Evolutionary conservation across 2,329 filamentous ascomycete genomes (phyloP), one percentile per base, ranked within the genome.

Genomic region (Talaromyces albobiverticillius): DNA sequence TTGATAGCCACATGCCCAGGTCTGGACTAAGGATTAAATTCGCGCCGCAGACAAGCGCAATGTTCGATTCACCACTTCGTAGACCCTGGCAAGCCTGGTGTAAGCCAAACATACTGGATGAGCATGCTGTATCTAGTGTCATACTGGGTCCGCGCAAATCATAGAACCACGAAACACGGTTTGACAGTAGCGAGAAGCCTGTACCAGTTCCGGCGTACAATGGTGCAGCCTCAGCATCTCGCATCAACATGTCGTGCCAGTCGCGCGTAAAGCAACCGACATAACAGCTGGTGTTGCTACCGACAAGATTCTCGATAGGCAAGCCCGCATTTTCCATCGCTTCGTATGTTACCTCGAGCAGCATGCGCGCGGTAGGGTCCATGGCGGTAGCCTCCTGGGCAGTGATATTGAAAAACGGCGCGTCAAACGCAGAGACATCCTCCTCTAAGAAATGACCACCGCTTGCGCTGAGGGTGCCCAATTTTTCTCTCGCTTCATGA

Each of bases 1-100:
- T 57, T 62, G 63, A 23, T 18, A 14, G 62, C 59, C 36, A 58
- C 55, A 22, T 55, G 11, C 26, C 40, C 36, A 65, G 62, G 3
- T 54, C 58, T 0, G 70, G 72, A 5, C 61, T 62, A 9, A 71
- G 51, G n/a, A 76, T 68, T 3, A 76, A 56, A 41, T 68, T 74
- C 2, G 63, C 63, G 2, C 73, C 72, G 13, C 64, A 69, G 5
- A 74, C 72, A 8, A 76, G 25, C 6, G 72, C 71, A 42, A 40
- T 46, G 2, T 47, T 50, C 3, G 59, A 55, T 46, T 66, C 61
- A 9, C 31, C 20, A 4, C 5, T 51, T 51, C 55, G 48, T 8
- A 64, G 40, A 57, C 54, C 63, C 59, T 36, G 60, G 58, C 53
- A 55, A 3, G 65, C 68, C 22, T 61, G 34, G 56, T 71, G 63